These are phyloP conservation scores for Prinsepia uniflora DNA, from an alignment of 306 rosid genomes.

Conservation along the genomic window DNA sequence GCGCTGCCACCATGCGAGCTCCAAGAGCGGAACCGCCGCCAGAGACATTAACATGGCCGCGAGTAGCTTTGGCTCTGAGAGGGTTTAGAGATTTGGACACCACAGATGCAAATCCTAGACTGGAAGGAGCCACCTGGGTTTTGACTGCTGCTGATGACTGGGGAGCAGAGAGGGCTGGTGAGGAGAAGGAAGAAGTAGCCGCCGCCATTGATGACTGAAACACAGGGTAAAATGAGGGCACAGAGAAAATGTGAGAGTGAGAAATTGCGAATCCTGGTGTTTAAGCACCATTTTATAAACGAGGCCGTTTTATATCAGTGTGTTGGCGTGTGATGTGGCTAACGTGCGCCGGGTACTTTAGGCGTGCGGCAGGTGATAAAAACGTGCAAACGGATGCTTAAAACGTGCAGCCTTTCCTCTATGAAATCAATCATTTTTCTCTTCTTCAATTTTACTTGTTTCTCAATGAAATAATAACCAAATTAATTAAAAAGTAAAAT, in stretches of 20 bases:
- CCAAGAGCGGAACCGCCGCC: slow-evolving; percentile 45
- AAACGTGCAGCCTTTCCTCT: too few species aligned
- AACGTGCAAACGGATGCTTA: too few species aligned
- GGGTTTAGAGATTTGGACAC: slow-evolving; percentile 29
- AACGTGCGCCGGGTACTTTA: too few species aligned
- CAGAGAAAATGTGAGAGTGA: neutral
- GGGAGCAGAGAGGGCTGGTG: slow-evolving; percentile 29
- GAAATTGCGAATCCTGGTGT: neutral
- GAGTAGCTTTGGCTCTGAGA: slow-evolving; percentile 27
- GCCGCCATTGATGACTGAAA: slow-evolving; percentile 27
- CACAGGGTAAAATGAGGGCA: neutral
- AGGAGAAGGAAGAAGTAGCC: slow-evolving; percentile 34
- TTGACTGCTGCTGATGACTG: slow-evolving; percentile 16
- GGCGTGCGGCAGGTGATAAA: too few species aligned
- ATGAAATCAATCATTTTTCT: too few species aligned
- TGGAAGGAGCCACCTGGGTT: slow-evolving; percentile 1
- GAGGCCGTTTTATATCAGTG: too few species aligned
- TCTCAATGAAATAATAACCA: too few species aligned
- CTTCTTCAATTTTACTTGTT: too few species aligned
- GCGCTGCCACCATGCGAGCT: slow-evolving; percentile 68
- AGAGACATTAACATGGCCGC: neutral
- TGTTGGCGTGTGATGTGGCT: too few species aligned
- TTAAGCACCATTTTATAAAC: neutral
- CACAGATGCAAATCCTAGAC: slow-evolving; percentile 33
- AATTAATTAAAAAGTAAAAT: too few species aligned